Evolutionary conservation across 345 rosid species (phyloP).

Genomic region (Turritis glabra): DNA sequence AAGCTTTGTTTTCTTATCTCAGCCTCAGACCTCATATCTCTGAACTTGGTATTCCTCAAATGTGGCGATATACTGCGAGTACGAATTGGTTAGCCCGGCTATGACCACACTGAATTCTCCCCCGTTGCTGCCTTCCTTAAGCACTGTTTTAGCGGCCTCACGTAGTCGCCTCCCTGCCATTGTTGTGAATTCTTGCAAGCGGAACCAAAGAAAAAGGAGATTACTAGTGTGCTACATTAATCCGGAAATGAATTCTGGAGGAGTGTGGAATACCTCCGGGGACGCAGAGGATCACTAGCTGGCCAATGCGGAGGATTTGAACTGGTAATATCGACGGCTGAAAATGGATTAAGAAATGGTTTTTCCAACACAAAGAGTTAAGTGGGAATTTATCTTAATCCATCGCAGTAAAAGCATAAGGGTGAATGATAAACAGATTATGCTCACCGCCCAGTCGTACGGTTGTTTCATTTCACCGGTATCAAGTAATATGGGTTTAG

Average conservation of each 20-base stretch:
- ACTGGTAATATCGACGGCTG: slow-evolving; percentile 88
- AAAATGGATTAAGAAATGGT: background rate
- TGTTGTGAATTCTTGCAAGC: slow-evolving; percentile 71
- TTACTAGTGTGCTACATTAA: background rate
- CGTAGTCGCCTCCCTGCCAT: slow-evolving; percentile 96
- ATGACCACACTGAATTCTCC: background rate
- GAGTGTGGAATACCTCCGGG: slow-evolving; percentile 63
- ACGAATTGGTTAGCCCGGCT: slow-evolving; percentile 23
- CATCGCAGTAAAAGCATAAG: background rate
- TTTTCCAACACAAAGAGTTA: background rate
- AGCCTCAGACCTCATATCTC: slow-evolving; percentile 76
- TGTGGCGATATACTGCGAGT: slow-evolving; percentile 82
- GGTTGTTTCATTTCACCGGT: slow-evolving; percentile 90
- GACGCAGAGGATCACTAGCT: slow-evolving; percentile 76
- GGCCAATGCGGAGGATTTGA: slow-evolving; percentile 75
- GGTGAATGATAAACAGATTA: background rate
- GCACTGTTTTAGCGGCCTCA: slow-evolving; percentile 67
- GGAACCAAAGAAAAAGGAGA: background rate
- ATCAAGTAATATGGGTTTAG: slow-evolving; percentile 88
- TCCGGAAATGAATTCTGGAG: background rate
- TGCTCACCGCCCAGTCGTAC: slow-evolving; percentile 84
- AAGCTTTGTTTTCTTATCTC: background rate
- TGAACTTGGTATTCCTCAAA: slow-evolving; percentile 83
- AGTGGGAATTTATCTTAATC: background rate
- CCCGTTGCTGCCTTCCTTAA: slow-evolving; percentile 50